A percentile compares a stretch with the other conserved stretches of the same genome.
Evolutionary conservation across 352 stramenopile species (phyloP).

Genomic region (Phytophthora pini): DNA sequence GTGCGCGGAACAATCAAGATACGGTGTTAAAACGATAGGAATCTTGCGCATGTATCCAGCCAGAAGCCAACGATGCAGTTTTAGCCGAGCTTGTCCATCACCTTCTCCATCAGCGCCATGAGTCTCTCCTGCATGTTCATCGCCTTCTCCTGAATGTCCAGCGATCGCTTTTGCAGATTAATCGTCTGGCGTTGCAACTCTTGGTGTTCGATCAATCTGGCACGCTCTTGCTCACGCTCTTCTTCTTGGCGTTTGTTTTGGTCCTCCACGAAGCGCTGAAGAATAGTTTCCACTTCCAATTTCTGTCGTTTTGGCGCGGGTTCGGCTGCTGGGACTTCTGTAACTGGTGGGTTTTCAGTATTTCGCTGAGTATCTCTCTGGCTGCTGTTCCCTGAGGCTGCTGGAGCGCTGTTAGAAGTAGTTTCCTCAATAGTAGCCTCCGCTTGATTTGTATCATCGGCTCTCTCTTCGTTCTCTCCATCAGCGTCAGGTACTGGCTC

Average conservation of each 20-base stretch:
- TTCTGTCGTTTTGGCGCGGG: slow-evolving; percentile 26
- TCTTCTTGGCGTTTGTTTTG: slow-evolving; percentile 24
- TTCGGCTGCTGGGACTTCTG: background rate
- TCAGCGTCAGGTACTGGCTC: background rate
- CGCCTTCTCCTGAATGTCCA: slow-evolving; percentile 38
- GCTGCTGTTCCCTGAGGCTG: too few species aligned
- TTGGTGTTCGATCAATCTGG: slow-evolving; percentile 19
- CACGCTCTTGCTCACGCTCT: slow-evolving; percentile 15
- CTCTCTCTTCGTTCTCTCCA: background rate
- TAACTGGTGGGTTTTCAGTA: background rate
- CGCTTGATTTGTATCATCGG: background rate
- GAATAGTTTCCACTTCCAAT: slow-evolving; percentile 18
- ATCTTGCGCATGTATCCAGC: too few species aligned
- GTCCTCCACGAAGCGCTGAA: slow-evolving; percentile 23
- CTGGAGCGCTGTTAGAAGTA: background rate
- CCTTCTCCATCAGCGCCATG: slow-evolving; percentile 37
- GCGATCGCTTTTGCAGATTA: slow-evolving; percentile 25
- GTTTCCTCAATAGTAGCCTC: background rate
- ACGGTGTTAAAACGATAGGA: too few species aligned
- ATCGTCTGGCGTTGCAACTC: slow-evolving; percentile 30
- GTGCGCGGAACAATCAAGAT: too few species aligned
- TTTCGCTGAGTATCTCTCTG: background rate
- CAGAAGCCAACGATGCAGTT: too few species aligned
- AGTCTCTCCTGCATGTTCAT: slow-evolving; percentile 35
- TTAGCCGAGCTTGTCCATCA: slow-evolving; percentile 35